phyloP scores from a whole-genome alignment of 257 asterid genomes.

The Solanum piurae region DNA sequence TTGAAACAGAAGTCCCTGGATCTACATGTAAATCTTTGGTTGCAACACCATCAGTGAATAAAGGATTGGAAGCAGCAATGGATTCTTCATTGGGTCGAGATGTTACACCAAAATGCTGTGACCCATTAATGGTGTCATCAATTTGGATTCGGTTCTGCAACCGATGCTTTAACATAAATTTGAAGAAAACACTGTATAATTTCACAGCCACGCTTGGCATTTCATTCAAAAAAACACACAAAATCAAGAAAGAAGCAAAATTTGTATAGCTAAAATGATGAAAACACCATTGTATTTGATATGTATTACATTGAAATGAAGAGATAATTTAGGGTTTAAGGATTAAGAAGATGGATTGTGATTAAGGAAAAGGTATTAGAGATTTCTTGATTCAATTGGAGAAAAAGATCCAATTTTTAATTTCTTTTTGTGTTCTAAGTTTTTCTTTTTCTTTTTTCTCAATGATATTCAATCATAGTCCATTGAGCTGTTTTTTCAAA shows the following conservation, averaged over 20 bases:
- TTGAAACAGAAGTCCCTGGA: constrained; percentile 55
- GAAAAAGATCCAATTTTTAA: not conserved
- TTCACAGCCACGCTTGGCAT: constrained; percentile 95
- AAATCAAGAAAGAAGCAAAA: not conserved
- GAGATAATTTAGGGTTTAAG: constrained; percentile 1
- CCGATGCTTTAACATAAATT: constrained; percentile 82
- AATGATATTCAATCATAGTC: not conserved
- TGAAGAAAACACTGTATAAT: constrained; percentile 81
- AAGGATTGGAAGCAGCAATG: constrained; percentile 57
- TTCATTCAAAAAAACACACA: constrained; percentile 3
- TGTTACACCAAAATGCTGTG: constrained; percentile 64
- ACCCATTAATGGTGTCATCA: constrained; percentile 7
- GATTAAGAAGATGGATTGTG: not conserved
- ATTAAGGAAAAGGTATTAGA: not conserved
- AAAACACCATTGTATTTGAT: not conserved
- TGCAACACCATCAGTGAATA: constrained; percentile 87
- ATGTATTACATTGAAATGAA: constrained; percentile 1
- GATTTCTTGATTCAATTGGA: not conserved
- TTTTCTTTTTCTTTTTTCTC: too few species aligned
- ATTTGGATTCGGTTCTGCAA: constrained; percentile 63
- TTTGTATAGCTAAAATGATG: not conserved
- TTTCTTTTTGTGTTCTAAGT: not conserved
- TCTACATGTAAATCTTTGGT: constrained; percentile 84
- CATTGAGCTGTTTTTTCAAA: not conserved
- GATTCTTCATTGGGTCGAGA: constrained; percentile 82